phyloP scores from a whole-genome alignment of 352 stramenopile species.

The Phytophthora palmivora region DNA sequence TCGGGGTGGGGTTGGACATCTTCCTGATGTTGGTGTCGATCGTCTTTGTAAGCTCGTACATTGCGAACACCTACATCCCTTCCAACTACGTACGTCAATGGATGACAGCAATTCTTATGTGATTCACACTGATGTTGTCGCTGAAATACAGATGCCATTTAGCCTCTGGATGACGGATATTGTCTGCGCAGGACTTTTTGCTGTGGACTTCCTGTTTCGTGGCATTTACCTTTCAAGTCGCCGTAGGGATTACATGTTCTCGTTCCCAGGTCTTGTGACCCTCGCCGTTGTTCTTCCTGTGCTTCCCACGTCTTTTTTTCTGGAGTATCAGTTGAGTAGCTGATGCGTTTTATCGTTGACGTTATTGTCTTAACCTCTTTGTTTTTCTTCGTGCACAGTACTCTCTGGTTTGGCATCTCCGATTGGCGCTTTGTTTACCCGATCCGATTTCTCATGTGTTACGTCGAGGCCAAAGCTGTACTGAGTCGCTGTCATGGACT shows the following conservation, averaged over 20 bases:
- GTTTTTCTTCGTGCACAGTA: slow-evolving; percentile 38
- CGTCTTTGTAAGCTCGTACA: slow-evolving; percentile 70
- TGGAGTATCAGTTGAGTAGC: slow-evolving; percentile 71
- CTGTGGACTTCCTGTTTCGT: slow-evolving; percentile 73
- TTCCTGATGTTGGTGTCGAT: slow-evolving; percentile 48
- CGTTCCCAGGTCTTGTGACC: slow-evolving; percentile 61
- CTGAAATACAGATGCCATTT: slow-evolving; percentile 48
- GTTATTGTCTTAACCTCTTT: slow-evolving; percentile 5
- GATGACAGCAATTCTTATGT: not conserved
- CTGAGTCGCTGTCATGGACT: slow-evolving; percentile 77
- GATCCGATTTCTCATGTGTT: slow-evolving; percentile 82
- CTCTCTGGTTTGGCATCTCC: slow-evolving; percentile 70
- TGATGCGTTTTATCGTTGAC: not conserved
- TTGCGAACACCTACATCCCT: slow-evolving; percentile 77
- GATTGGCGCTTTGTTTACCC: slow-evolving; percentile 87
- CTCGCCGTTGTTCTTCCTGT: slow-evolving; percentile 76
- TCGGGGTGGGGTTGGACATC: slow-evolving; percentile 34
- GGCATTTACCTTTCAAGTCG: slow-evolving; percentile 77
- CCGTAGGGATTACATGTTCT: slow-evolving; percentile 71
- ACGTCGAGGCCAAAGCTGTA: slow-evolving; percentile 75
- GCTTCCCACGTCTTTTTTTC: slow-evolving; percentile 72
- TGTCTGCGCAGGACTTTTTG: slow-evolving; percentile 64
- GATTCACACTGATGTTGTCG: not conserved
- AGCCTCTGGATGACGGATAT: slow-evolving; percentile 74
- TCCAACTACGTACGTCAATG: slow-evolving; percentile 45